phyloP scores from a whole-genome alignment of 2,329 filamentous ascomycete species.

The Exserohilum rostratum region DNA sequence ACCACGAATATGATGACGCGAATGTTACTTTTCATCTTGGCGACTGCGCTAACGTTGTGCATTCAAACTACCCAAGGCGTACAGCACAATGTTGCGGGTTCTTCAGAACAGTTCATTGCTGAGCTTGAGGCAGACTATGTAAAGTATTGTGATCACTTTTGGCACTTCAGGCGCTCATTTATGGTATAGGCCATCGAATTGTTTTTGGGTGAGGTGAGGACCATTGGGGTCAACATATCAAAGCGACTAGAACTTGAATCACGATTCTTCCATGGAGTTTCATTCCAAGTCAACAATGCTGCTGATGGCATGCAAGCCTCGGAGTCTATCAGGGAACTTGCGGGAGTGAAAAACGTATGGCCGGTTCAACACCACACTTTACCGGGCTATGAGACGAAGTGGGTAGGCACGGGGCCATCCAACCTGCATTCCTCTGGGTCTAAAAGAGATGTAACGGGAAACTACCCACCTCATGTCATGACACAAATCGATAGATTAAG shows the following conservation, averaged over 20 bases:
- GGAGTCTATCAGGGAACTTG: neutral
- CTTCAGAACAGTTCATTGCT: too few species aligned
- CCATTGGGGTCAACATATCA: neutral
- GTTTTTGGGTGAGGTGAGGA: neutral
- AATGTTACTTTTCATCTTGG: too few species aligned
- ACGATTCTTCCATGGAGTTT: neutral
- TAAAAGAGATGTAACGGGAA: neutral
- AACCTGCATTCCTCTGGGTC: neutral
- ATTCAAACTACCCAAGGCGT: neutral
- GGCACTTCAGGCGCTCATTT: neutral
- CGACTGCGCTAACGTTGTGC: neutral
- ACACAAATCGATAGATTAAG: neutral
- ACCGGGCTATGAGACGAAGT: neutral
- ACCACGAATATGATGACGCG: too few species aligned
- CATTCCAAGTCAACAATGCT: neutral
- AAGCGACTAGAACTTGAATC: neutral
- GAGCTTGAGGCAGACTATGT: neutral
- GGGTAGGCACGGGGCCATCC: neutral
- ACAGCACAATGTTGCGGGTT: neutral
- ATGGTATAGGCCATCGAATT: neutral
- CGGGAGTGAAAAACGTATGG: neutral
- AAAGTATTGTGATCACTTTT: neutral
- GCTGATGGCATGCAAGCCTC: neutral
- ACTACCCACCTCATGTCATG: neutral
- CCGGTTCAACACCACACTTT: neutral